phyloP scores from a whole-genome alignment of 1,139 yeast species.

The Suhomyces terraborum region DNA sequence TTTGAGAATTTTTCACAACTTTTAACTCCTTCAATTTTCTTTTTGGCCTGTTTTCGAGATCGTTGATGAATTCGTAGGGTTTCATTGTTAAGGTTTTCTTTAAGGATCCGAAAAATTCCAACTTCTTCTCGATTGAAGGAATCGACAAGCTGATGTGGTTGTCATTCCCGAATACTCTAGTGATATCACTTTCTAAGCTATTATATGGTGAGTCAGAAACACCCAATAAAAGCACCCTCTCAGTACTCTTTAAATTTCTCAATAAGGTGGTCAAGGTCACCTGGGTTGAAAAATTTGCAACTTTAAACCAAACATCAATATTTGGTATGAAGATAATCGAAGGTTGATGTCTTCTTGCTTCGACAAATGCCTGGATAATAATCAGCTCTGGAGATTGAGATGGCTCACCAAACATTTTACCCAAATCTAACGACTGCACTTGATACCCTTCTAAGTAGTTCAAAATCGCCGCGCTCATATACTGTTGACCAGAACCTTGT shows the following conservation, averaged over 20 bases:
- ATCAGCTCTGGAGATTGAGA: conserved; percentile 83
- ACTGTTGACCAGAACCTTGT: conserved; percentile 87
- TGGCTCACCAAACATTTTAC: conserved; percentile 76
- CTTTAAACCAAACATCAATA: conserved; percentile 72
- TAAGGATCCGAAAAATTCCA: conserved; percentile 56
- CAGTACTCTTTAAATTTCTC: conserved; percentile 68
- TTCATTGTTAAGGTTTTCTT: conserved; percentile 60
- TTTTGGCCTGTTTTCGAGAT: conserved; percentile 52
- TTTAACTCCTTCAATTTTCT: conserved; percentile 44
- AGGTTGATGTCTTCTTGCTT: conserved; percentile 89
- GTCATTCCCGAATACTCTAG: conserved; percentile 54
- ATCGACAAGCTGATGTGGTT: conserved; percentile 49
- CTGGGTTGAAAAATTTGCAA: conserved; percentile 68
- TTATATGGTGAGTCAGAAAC: conserved; percentile 55
- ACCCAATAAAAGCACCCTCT: conserved; percentile 76
- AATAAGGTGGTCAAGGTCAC: conserved; percentile 73
- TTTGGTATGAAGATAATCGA: conserved; percentile 84
- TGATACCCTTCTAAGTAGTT: conserved; percentile 88
- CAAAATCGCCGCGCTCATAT: conserved; percentile 78
- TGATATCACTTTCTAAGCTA: conserved; percentile 40
- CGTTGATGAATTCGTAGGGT: conserved; percentile 64
- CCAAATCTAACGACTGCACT: conserved; percentile 82
- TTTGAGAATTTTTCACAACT: conserved; percentile 24
- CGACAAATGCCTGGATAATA: conserved; percentile 81
- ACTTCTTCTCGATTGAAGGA: conserved; percentile 47